These are phyloP conservation scores for Oryza nivara DNA, from an alignment of 176 grass and related monocot species.

Conservation along the genomic window DNA sequence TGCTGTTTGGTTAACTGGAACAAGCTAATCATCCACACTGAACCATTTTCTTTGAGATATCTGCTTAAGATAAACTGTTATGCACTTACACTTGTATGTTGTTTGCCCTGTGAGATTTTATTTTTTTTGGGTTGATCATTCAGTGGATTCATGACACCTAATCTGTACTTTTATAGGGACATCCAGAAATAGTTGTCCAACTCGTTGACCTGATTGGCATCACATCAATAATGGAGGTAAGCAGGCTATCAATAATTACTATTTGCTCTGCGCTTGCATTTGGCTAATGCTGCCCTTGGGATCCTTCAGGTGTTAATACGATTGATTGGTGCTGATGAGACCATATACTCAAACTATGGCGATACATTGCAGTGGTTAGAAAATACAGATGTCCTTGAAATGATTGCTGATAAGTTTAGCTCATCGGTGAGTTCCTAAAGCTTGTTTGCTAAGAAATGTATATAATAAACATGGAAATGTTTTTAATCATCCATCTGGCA, in stretches of 20 bases:
- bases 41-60: constrained; percentile 5
- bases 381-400: constrained; percentile 93
- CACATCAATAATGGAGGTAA: constrained; percentile 95
- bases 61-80: neutral
- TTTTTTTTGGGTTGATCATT: neutral
- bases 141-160: constrained; percentile 6
- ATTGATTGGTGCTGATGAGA: constrained; percentile 95
- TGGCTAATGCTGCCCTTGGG: constrained; percentile 40
- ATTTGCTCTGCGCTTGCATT: constrained; percentile 24
- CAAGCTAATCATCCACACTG: neutral
- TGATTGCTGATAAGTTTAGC: constrained; percentile 94
- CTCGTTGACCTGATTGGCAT: constrained; percentile 97
- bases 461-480: neutral
- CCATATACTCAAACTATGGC: constrained; percentile 83
- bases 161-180: constrained; percentile 54
- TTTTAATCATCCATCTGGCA: constrained; percentile 20
- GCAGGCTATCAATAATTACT: constrained; percentile 28
- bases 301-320: constrained; percentile 81
- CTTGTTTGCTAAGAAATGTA: neutral
- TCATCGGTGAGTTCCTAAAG: constrained; percentile 70
- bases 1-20: neutral
- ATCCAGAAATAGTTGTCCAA: constrained; percentile 83
- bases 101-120: neutral
- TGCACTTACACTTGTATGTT: neutral
- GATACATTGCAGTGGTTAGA: constrained; percentile 96